Evolutionary conservation across 306 rosid species (phyloP).

Genomic region (Luffa aegyptiaca): DNA sequence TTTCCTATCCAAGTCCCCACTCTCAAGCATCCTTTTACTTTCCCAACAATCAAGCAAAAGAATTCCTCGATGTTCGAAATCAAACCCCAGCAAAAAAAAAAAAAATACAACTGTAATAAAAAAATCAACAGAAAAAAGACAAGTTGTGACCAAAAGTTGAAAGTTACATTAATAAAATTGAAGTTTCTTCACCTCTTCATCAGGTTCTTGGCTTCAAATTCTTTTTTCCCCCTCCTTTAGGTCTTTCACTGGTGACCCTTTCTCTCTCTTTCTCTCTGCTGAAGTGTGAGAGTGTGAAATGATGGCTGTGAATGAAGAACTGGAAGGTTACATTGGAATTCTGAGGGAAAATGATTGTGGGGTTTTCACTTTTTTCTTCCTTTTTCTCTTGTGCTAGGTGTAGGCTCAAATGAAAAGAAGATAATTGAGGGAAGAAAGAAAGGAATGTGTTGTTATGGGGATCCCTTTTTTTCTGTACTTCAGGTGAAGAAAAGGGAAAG

Average conservation of each 20-base stretch:
- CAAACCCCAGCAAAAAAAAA: not conserved
- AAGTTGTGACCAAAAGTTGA: not conserved
- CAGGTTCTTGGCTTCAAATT: not conserved
- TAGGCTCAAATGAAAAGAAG: not conserved
- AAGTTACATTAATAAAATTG: not conserved
- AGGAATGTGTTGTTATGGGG: not conserved
- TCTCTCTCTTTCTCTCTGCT: not conserved
- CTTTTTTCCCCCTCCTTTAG: not conserved
- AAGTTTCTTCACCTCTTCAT: conserved; percentile 2
- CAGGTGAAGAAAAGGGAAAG: not conserved
- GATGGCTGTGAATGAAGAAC: not conserved
- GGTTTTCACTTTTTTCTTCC: not conserved
- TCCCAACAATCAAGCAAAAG: conserved; percentile 15
- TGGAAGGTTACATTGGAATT: not conserved
- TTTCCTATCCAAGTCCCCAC: conserved; percentile 19
- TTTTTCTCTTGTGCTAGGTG: not conserved
- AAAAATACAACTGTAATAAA: not conserved
- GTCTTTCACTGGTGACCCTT: not conserved
- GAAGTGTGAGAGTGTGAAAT: conserved; percentile 5
- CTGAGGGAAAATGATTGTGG: conserved; percentile 1
- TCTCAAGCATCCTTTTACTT: conserved; percentile 46
- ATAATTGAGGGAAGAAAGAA: not conserved
- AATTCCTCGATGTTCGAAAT: conserved; percentile 5
- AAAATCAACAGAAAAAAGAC: not conserved
- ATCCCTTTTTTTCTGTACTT: not conserved